Evolutionary conservation across 2,329 filamentous ascomycete species (phyloP), one percentile per base, ranked within the genome.

Genomic region (Pseudonectria foliicola): DNA sequence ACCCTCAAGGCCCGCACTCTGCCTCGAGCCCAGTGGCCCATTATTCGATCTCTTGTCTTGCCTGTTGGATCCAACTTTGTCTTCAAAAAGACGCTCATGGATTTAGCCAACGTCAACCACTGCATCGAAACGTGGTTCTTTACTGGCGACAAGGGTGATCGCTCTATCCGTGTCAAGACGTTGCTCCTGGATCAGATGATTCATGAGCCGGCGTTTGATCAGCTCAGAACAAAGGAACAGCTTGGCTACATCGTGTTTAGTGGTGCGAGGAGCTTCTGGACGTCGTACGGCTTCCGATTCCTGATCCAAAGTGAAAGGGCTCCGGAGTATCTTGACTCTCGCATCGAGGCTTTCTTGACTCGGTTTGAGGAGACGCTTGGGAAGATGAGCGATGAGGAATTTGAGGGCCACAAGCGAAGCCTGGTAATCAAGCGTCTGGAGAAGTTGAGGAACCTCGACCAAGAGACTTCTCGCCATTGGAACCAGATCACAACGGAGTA

Each of bases 171-270:
- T 13, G 85, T 89, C 11, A 88, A 85, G 59, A 73, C 85, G 1
- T 69, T 93, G 27, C 71, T 98, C 6, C 73, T 95, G 27, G 83
- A 86, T 16, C 92, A 96, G 61, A 84, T 98, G 64, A 80, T 87
- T 0, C 85, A 94, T 37, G 92, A 98, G 63, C 89, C 89, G 4
- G 84, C 84, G 7, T 98, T 96, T 55, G 87, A 98, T 61, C 88
- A 94, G 59, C 72, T 98, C 7, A 79, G 92, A 32, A 96, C 92
- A 28, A 95, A 96, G 62, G 90, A 98, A 60, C 90, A 98, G 62
- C 80, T 98, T 6, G 92, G 92, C 10, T 98, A 98, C 50, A 85
- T 98, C 34, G 90, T 98, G 1, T 95, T 90, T 62, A 90, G 85
- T 31, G 85, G 87, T 18, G 71, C 79, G 10, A 71, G 82, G 26